phyloP scores from a whole-genome alignment of 106 monocot genomes.

The Iris macrosiphon region DNA sequence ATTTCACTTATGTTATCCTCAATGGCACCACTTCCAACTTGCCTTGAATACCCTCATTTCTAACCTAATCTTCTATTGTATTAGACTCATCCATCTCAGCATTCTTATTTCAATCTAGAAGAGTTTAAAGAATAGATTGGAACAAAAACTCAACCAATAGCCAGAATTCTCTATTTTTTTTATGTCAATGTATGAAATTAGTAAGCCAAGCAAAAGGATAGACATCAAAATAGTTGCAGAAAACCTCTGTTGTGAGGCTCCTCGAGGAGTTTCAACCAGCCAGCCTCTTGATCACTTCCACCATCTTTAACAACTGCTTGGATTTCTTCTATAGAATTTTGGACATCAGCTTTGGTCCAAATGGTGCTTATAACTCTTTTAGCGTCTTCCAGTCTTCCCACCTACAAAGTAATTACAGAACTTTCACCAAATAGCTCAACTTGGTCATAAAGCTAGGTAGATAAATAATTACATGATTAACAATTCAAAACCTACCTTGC shows the following conservation, averaged over 20 bases:
- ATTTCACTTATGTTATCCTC: no score
- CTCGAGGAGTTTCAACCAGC: slow-evolving; percentile 62
- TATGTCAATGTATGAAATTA: not conserved
- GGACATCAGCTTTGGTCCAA: slow-evolving; percentile 60
- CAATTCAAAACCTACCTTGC: slow-evolving; percentile 41
- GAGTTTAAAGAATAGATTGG: no score
- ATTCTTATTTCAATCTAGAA: no score
- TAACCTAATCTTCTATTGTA: no score
- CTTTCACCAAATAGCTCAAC: no score
- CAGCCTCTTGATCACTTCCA: slow-evolving; percentile 11
- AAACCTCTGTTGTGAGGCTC: slow-evolving; percentile 73
- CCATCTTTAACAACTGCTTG: slow-evolving; percentile 44
- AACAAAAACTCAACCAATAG: no score
- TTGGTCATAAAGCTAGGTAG: not conserved
- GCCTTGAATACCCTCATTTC: no score
- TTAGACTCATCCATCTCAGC: no score
- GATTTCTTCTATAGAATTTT: slow-evolving; percentile 67
- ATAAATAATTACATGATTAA: not conserved
- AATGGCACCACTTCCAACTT: no score
- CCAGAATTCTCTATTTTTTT: no score
- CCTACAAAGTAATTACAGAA: slow-evolving; percentile 38
- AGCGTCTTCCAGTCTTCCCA: slow-evolving; percentile 61
- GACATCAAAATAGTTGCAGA: not conserved
- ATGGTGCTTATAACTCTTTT: slow-evolving; percentile 39
- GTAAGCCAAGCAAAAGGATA: not conserved